phyloP scores from a whole-genome alignment of 441 rosid genomes.

The Eutrema salsugineum region DNA sequence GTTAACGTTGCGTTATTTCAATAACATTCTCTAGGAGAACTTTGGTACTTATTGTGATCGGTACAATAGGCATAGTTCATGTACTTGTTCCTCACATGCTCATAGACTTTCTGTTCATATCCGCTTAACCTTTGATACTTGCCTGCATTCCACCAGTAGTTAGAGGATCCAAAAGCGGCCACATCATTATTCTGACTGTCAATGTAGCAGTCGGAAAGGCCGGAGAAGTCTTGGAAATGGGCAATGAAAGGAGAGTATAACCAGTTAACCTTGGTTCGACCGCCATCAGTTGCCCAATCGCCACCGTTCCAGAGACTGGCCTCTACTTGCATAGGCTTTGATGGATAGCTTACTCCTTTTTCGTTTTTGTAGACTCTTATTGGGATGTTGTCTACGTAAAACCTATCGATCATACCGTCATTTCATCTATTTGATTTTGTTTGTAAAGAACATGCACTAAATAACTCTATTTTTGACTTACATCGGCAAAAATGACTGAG shows the following conservation, averaged over 20 bases:
- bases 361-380: slow-evolving; percentile 66
- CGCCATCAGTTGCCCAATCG: slow-evolving; percentile 73
- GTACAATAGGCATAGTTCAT: slow-evolving; percentile 29
- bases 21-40: slow-evolving; percentile 39
- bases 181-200: not conserved
- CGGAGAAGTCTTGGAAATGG: slow-evolving; percentile 46
- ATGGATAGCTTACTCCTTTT: slow-evolving; percentile 48
- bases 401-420: slow-evolving; percentile 14
- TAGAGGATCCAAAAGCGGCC: slow-evolving; percentile 30
- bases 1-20: not conserved
- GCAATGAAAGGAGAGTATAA: slow-evolving; percentile 56
- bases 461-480: not conserved
- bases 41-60: slow-evolving; percentile 28
- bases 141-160: slow-evolving; percentile 56
- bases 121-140: slow-evolving; percentile 27
- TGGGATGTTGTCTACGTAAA: slow-evolving; percentile 38
- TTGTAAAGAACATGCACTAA: not conserved
- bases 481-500: not conserved
- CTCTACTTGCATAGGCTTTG: slow-evolving; percentile 46
- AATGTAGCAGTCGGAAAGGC: slow-evolving; percentile 40
- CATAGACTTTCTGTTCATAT: slow-evolving; percentile 27
- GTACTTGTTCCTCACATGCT: slow-evolving; percentile 28
- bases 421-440: not conserved
- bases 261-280: slow-evolving; percentile 59
- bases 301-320: slow-evolving; percentile 79